Percentiles rank a stretch among this genome's conserved stretches.
Conservation (phyloP, 306 rosid species). For the Castanea mollissima region DNA sequence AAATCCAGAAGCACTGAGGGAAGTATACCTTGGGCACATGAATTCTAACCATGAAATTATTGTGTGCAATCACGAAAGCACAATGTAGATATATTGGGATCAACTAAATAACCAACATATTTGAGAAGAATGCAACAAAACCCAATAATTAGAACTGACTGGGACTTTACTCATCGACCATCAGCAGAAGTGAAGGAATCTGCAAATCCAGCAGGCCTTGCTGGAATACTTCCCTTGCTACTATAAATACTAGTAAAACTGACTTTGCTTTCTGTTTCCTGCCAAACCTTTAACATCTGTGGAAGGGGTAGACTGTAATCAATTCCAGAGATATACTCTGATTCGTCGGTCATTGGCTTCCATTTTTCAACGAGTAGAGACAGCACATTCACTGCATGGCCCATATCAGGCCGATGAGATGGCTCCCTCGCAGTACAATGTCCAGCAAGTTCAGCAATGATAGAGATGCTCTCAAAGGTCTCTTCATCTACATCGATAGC, state of each 20-base stretch:
- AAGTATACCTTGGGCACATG: not conserved
- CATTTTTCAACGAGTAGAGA: conserved; percentile 60
- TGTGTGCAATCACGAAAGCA: conserved; percentile 11
- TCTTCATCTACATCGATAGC: conserved; percentile 43
- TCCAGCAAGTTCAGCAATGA: conserved; percentile 73
- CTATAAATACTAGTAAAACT: conserved; percentile 46
- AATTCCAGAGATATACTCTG: conserved; percentile 40
- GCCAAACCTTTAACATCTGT: conserved; percentile 70
- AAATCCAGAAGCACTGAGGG: not conserved
- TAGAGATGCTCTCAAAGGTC: conserved; percentile 44
- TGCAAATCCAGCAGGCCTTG: conserved; percentile 68
- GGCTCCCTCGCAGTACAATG: conserved; percentile 85
- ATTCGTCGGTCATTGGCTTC: conserved; percentile 56
- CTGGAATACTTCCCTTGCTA: conserved; percentile 65
- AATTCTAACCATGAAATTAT: not conserved
- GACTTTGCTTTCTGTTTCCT: conserved; percentile 50
- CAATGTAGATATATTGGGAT: conserved; percentile 8
- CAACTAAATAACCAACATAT: conserved; percentile 5
- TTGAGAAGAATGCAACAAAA: conserved; percentile 1
- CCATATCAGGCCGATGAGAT: conserved; percentile 74
- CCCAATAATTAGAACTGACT: not conserved
- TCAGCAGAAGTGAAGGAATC: conserved; percentile 64
- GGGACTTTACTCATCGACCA: conserved; percentile 48
- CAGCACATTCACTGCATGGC: conserved; percentile 69
- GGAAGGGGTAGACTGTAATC: conserved; percentile 61